Evolutionary conservation across 495 filamentous ascomycete species (phyloP).

Genomic region (Melanomma pulvis-pyrius): DNA sequence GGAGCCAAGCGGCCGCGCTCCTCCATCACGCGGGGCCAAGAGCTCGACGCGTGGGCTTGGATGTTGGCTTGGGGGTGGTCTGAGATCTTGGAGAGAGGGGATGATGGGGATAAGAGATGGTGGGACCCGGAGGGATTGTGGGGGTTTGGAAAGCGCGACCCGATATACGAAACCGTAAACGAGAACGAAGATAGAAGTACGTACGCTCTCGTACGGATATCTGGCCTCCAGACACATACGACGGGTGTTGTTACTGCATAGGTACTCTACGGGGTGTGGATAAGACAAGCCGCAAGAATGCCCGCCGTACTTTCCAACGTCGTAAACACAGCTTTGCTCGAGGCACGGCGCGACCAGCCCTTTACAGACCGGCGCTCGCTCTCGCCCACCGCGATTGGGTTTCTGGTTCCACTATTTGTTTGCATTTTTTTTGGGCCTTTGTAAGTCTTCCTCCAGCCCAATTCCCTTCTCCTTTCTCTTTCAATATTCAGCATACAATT

Average conservation of each 20-base stretch:
- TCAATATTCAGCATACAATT: neutral
- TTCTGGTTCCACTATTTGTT: conserved; percentile 10
- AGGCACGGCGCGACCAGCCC: neutral
- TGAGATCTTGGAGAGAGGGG: too few relatives aligned
- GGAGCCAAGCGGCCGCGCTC: too few relatives aligned
- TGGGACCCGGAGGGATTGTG: neutral
- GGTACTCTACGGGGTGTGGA: neutral
- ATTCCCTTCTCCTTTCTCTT: neutral
- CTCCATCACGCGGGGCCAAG: too few relatives aligned
- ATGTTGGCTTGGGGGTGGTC: too few relatives aligned
- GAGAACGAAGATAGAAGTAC: neutral
- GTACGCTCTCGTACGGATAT: neutral
- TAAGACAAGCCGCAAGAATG: neutral
- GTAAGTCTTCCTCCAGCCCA: neutral
- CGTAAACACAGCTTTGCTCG: neutral
- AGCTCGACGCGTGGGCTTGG: too few relatives aligned
- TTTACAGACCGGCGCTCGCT: neutral
- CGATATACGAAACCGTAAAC: neutral
- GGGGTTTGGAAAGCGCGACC: neutral
- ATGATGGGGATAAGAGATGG: neutral
- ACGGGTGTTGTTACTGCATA: neutral
- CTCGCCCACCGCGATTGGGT: conserved; percentile 1
- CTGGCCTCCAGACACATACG: neutral
- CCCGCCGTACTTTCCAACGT: neutral
- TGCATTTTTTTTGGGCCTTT: conserved; percentile 14